Conservation (phyloP, 305 asterid species). For the Fraxinus nigra region DNA sequence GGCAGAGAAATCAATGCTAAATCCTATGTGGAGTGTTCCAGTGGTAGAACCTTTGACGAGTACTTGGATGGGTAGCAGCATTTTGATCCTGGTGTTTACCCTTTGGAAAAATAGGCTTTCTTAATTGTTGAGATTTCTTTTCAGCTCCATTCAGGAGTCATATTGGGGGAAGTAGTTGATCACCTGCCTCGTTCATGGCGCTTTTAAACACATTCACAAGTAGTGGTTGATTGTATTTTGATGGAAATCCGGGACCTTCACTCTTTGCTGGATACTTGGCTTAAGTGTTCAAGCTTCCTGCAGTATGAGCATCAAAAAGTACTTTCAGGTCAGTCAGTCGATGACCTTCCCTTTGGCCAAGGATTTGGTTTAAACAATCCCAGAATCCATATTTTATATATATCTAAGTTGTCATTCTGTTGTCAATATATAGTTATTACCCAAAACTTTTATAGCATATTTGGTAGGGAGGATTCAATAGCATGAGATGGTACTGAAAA, state of each 20-base stretch:
- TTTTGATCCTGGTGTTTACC: background rate
- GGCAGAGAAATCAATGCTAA: constrained; percentile 80
- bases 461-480: constrained; percentile 5
- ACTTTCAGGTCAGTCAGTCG: constrained; percentile 19
- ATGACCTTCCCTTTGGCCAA: background rate
- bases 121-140: background rate
- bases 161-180: constrained; percentile 8
- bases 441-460: background rate
- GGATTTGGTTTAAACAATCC: constrained; percentile 11
- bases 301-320: constrained; percentile 7
- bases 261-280: background rate
- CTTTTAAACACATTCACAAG: constrained; percentile 3
- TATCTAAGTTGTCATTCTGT: background rate
- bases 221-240: constrained; percentile 8
- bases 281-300: background rate
- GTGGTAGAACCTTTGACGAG: constrained; percentile 56
- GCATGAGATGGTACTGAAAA: background rate
- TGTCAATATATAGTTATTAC: constrained; percentile 31
- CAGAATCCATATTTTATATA: constrained; percentile 10
- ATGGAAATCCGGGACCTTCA: constrained; percentile 4
- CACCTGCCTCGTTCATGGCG: background rate
- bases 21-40: constrained; percentile 50
- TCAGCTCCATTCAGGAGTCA: background rate
- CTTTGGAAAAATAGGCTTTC: constrained; percentile 11
- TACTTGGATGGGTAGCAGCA: constrained; percentile 41